A percentile compares a stretch with the other conserved stretches of the same genome.
phyloP scores from a whole-genome alignment of 495 filamentous ascomycete species.

The Penicillium argentinense region DNA sequence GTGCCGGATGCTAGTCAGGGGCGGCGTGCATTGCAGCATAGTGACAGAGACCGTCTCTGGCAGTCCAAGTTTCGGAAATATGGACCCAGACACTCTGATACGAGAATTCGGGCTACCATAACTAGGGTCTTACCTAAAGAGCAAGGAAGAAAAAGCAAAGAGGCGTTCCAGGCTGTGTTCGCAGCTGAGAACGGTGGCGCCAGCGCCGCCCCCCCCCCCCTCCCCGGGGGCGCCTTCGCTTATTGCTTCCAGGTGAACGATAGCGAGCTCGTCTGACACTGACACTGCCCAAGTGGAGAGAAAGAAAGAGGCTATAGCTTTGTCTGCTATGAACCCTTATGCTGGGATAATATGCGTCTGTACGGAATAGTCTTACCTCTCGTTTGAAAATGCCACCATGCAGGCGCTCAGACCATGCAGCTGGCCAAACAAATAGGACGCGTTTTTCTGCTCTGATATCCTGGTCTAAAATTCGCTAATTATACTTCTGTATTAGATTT shows the following conservation, averaged over 20 bases:
- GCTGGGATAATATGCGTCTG: slow-evolving; percentile 5
- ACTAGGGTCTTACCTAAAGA: not conserved
- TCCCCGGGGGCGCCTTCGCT: no score
- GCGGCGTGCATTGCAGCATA: no score
- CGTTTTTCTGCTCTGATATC: not conserved
- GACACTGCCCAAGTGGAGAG: not conserved
- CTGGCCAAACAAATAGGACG: slow-evolving; percentile 2
- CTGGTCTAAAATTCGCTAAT: not conserved
- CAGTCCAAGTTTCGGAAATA: not conserved
- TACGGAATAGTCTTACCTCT: not conserved
- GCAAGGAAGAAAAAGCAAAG: not conserved
- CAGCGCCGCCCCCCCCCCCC: no score
- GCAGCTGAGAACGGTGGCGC: no score
- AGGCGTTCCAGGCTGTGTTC: no score
- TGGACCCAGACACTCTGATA: not conserved
- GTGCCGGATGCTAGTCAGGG: slow-evolving; percentile 3
- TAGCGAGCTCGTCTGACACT: not conserved
- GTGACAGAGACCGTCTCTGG: no score
- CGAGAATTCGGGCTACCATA: not conserved
- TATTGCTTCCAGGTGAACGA: no score
- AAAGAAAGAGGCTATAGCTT: not conserved
- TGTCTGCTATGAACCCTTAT: not conserved
- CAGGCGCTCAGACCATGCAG: slow-evolving; percentile 7
- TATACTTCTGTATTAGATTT: not conserved
- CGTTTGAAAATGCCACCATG: not conserved